Conservation (phyloP, 768 basidiomycete species). For the Calvatia gigantea region DNA sequence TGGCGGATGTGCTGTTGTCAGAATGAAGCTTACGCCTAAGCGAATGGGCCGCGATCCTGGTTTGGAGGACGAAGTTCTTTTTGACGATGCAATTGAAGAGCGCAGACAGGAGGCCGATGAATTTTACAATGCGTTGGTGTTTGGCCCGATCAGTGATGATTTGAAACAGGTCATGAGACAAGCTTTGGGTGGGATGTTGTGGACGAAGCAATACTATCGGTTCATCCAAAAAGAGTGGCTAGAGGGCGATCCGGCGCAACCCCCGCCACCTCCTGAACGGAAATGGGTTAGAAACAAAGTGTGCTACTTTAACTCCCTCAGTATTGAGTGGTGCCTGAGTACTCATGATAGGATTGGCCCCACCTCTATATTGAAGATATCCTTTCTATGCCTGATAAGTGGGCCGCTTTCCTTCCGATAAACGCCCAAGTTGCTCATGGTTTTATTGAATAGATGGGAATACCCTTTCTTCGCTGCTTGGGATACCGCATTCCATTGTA, state of each 20-base stretch:
- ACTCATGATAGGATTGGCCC: conserved; percentile 72
- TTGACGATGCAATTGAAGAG: conserved; percentile 89
- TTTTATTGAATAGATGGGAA: conserved; percentile 67
- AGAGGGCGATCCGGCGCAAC: conserved; percentile 93
- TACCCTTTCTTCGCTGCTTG: conserved; percentile 99
- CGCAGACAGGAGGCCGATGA: conserved; percentile 93
- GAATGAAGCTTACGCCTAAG: conserved; percentile 84
- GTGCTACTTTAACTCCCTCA: conserved; percentile 19
- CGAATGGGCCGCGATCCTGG: conserved; percentile 73
- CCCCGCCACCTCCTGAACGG: conserved; percentile 87
- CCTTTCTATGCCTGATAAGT: conserved; percentile 99
- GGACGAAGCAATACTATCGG: conserved; percentile 97
- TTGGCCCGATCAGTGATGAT: conserved; percentile 88
- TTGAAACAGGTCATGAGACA: conserved; percentile 95
- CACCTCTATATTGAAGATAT: conserved; percentile 96
- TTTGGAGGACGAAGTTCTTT: conserved; percentile 82
- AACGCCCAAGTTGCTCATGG: conserved; percentile 7
- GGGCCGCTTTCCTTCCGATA: conserved; percentile 17
- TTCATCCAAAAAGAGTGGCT: conserved; percentile 98
- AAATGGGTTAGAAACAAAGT: conserved; percentile 83
- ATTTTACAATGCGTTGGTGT: conserved; percentile 80
- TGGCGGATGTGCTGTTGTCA: conserved; percentile 93
- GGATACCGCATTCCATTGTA: conserved; percentile 99
- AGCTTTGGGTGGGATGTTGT: conserved; percentile 94
- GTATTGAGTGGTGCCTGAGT: background rate